Conservation (phyloP, 2,329 filamentous ascomycete species). For the Teratosphaeria gauchensis region DNA sequence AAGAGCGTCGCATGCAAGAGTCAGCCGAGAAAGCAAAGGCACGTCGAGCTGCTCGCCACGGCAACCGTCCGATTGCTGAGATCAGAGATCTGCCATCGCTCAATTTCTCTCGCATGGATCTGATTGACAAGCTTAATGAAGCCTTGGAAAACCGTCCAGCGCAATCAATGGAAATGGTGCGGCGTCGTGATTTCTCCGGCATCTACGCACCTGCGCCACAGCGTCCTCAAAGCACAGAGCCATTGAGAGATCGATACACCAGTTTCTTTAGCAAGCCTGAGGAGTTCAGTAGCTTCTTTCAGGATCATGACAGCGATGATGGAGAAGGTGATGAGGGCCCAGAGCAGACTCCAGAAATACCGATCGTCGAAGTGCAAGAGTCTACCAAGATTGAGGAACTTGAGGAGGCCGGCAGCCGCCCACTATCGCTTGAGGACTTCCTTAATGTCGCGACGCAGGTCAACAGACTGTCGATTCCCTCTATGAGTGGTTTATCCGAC, state of each 20-base stretch:
- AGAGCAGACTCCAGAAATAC: constrained; percentile 10
- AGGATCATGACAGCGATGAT: constrained; percentile 10
- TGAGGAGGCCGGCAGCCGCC: constrained; percentile 15
- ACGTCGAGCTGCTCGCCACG: constrained; percentile 19
- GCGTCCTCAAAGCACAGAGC: constrained; percentile 29
- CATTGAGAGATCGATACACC: constrained; percentile 34
- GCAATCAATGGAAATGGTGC: constrained; percentile 29
- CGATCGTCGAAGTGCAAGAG: constrained; percentile 17
- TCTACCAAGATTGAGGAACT: constrained; percentile 14
- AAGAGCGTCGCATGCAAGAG: constrained; percentile 24
- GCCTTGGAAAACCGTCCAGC: constrained; percentile 31
- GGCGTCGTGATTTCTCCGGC: constrained; percentile 22
- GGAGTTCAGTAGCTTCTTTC: constrained; percentile 20
- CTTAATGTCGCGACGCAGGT: constrained; percentile 34
- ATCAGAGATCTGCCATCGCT: constrained; percentile 36
- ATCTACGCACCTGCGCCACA: constrained; percentile 25
- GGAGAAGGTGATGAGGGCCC: constrained; percentile 10
- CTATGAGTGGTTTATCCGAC: constrained; percentile 35
- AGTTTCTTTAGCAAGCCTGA: constrained; percentile 38
- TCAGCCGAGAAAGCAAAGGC: constrained; percentile 21
- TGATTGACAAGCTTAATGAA: constrained; percentile 37
- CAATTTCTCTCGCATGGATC: constrained; percentile 38
- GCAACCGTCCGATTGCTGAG: constrained; percentile 26
- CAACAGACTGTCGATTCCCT: constrained; percentile 37
- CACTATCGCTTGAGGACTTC: constrained; percentile 33